phyloP scores from a whole-genome alignment of 768 basidiomycete species.

The Amyloporia xantha region DNA sequence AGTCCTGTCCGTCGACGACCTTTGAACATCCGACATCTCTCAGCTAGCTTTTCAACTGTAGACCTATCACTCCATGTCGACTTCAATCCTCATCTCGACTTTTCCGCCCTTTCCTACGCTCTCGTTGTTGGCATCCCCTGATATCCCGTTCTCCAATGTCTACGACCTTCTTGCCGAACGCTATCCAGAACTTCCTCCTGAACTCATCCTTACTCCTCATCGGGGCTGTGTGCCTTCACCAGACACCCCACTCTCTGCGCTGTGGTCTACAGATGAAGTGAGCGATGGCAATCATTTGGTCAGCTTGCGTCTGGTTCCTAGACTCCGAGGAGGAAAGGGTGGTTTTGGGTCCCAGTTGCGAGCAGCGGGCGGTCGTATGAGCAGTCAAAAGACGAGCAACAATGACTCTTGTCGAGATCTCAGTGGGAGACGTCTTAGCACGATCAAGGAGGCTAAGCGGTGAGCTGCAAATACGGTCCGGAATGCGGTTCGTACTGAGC shows the following conservation, averaged over 20 bases:
- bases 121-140: constrained; percentile 37
- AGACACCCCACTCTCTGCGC: constrained; percentile 30
- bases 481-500: not conserved
- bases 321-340: constrained; percentile 87
- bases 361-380: constrained; percentile 97
- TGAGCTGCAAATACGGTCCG: no score
- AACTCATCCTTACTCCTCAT: constrained; percentile 36
- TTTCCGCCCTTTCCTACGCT: constrained; percentile 58
- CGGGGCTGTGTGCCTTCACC: constrained; percentile 26
- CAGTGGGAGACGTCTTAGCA: constrained; percentile 82
- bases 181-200: constrained; percentile 42
- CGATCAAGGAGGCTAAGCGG: constrained; percentile 96
- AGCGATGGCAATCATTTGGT: constrained; percentile 34
- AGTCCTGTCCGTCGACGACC: not conserved
- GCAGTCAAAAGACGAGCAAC: constrained; percentile 89
- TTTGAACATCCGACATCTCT: no score
- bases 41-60: not conserved
- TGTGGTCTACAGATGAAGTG: constrained; percentile 22
- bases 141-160: constrained; percentile 35
- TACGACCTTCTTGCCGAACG: constrained; percentile 38
- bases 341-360: constrained; percentile 95
- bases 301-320: constrained; percentile 66
- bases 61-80: constrained; percentile 31
- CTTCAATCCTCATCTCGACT: constrained; percentile 49
- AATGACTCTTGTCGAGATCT: constrained; percentile 94